A percentile compares a stretch with the other conserved stretches of the same genome.
Conservation (phyloP, 257 asterid species). For the Coffea canephora region DNA sequence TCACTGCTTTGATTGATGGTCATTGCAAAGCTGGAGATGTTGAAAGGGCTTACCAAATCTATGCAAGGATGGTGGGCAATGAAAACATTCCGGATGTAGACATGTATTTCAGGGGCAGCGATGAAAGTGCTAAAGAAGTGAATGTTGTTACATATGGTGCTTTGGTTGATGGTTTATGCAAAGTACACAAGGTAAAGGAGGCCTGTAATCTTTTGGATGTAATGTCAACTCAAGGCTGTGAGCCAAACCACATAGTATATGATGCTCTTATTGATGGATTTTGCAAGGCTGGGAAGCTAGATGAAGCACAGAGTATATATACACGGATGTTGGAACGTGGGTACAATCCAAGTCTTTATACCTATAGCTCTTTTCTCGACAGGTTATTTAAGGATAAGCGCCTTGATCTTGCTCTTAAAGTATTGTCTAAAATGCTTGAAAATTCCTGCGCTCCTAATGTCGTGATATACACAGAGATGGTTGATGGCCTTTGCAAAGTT, state of each 20-base stretch:
- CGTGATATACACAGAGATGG: constrained; percentile 77
- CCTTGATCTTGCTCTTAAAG: constrained; percentile 82
- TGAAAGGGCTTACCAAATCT: constrained; percentile 77
- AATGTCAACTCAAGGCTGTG: constrained; percentile 62
- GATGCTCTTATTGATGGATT: constrained; percentile 92
- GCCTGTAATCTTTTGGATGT: constrained; percentile 73
- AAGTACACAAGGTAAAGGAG: constrained; percentile 72
- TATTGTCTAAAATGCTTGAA: constrained; percentile 84
- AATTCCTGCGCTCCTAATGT: constrained; percentile 81
- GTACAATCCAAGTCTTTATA: constrained; percentile 61
- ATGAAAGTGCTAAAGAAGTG: constrained; percentile 49
- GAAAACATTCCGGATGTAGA: constrained; percentile 48
- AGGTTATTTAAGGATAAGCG: constrained; percentile 83
- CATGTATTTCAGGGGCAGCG: constrained; percentile 52
- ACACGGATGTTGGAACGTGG: constrained; percentile 75
- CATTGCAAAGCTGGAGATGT: constrained; percentile 82
- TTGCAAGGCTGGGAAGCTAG: constrained; percentile 87
- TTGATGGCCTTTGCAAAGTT: constrained; percentile 87
- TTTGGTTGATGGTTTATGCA: constrained; percentile 90
- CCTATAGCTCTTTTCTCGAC: constrained; percentile 80
- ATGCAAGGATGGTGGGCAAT: constrained; percentile 74
- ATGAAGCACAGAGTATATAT: constrained; percentile 86
- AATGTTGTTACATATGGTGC: constrained; percentile 86
- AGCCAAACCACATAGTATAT: constrained; percentile 76
- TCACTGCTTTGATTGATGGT: constrained; percentile 91